A percentile compares a stretch with the other conserved stretches of the same genome.
Evolutionary conservation across 1,284 basidiomycete genomes (phyloP).

Genomic region (Cutaneotrichosporon arboriforme): DNA sequence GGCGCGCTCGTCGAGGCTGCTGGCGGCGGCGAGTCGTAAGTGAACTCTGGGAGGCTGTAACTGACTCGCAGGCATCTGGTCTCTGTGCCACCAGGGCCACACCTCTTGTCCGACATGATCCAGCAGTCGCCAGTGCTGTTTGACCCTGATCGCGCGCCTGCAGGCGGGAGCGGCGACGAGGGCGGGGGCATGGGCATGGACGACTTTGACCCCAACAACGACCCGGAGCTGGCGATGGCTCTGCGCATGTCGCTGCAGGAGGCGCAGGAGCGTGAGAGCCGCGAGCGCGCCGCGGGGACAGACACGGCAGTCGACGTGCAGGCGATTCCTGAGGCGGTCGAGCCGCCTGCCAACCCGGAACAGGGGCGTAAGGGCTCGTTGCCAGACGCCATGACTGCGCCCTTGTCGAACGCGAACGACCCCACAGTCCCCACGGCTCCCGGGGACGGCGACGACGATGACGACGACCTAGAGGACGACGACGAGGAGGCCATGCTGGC

Average conservation of each 20-base stretch:
- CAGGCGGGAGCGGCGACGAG: conserved; percentile 44
- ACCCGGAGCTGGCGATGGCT: conserved; percentile 97
- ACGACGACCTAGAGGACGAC: conserved; percentile 20
- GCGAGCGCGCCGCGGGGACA: conserved; percentile 18
- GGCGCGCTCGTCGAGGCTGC: conserved; percentile 47
- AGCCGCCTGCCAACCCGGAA: conserved; percentile 10
- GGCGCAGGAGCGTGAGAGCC: conserved; percentile 61
- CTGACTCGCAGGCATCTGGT: conserved; percentile 59
- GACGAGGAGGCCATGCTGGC: conserved; percentile 41
- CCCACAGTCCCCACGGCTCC: conserved; percentile 18
- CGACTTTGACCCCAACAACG: conserved; percentile 79
- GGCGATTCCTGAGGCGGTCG: conserved; percentile 3
- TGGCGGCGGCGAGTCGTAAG: conserved; percentile 44
- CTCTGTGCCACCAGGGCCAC: conserved; percentile 67
- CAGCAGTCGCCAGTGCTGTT: conserved; percentile 76
- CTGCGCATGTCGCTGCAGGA: conserved; percentile 97
- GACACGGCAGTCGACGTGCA: conserved; percentile 12
- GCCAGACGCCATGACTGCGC: conserved; percentile 20
- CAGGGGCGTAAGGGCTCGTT: conserved; percentile 16
- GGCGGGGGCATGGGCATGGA: conserved; percentile 59
- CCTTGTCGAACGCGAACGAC: conserved; percentile 28
- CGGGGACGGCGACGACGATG: conserved; percentile 24
- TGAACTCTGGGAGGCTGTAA: not conserved
- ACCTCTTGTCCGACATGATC: conserved; percentile 77
- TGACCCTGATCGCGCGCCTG: conserved; percentile 66